phyloP scores from a whole-genome alignment of 768 basidiomycete species.

The Rhizopogon vesiculosus region DNA sequence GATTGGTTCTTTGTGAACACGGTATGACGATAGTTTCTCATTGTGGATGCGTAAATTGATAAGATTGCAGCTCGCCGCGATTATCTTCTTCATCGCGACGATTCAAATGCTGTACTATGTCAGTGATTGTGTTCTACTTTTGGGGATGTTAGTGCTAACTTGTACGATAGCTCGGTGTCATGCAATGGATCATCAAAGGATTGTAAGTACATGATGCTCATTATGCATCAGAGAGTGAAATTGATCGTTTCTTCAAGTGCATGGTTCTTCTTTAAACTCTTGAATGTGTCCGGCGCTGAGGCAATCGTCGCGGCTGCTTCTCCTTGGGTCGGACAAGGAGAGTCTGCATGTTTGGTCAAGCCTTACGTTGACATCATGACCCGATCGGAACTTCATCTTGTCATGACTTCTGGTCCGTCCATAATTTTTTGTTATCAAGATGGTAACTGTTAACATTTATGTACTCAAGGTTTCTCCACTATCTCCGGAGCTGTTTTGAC shows the following conservation, averaged over 20 bases:
- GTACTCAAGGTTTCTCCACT: conserved; percentile 65
- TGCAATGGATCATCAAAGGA: conserved; percentile 90
- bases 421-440: neutral
- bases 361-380: conserved; percentile 87
- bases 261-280: conserved; percentile 89
- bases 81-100: conserved; percentile 94
- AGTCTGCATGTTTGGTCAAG: conserved; percentile 79
- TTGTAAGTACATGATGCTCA: conserved; percentile 48
- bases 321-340: conserved; percentile 92
- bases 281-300: conserved; percentile 93
- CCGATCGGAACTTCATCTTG: conserved; percentile 76
- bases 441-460: neutral
- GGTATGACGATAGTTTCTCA: conserved; percentile 29
- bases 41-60: neutral
- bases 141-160: neutral
- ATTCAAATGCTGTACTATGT: conserved; percentile 87
- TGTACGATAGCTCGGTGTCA: conserved; percentile 56
- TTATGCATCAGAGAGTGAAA: neutral
- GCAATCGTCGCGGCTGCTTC: conserved; percentile 90
- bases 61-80: conserved; percentile 50
- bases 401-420: conserved; percentile 75
- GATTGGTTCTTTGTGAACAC: conserved; percentile 87
- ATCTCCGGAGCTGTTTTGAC: conserved; percentile 88
- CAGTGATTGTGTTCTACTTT: neutral
- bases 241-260: conserved; percentile 41